Evolutionary conservation across 495 filamentous ascomycete species (phyloP).

Genomic region (Coniosporium apollinis): DNA sequence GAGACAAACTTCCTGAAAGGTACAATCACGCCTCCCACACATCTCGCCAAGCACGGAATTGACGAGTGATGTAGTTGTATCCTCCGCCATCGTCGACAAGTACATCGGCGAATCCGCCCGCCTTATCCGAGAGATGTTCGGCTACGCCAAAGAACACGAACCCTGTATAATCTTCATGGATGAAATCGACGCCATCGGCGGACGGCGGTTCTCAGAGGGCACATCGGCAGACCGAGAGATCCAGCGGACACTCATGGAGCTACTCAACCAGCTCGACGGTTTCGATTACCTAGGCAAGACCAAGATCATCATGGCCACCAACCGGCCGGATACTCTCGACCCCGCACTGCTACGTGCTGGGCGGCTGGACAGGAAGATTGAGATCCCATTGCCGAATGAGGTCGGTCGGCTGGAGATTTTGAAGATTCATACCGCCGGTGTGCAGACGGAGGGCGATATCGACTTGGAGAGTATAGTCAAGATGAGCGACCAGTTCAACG

Average conservation of each 20-base stretch:
- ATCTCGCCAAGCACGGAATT: conserved; percentile 4
- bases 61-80: conserved; percentile 53
- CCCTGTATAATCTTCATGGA: conserved; percentile 99
- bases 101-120: conserved; percentile 98
- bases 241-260: conserved; percentile 96
- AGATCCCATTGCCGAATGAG: conserved; percentile 98
- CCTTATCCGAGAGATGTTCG: conserved; percentile 98
- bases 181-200: conserved; percentile 98
- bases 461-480: conserved; percentile 99
- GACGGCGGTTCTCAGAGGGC: conserved; percentile 92
- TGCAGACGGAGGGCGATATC: conserved; percentile 83
- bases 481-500: conserved; percentile 97
- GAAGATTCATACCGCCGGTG: conserved; percentile 87
- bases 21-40: conserved; percentile 20
- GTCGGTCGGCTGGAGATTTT: conserved; percentile 94
- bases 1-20: conserved; percentile 99
- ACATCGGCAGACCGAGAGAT: conserved; percentile 98
- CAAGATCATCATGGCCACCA: conserved; percentile 99
- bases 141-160: conserved; percentile 98
- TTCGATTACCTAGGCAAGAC: conserved; percentile 99
- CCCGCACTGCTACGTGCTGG: conserved; percentile 88
- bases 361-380: conserved; percentile 91
- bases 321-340: conserved; percentile 94
- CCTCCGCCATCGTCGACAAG: conserved; percentile 99
- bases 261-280: conserved; percentile 96